phyloP scores from a whole-genome alignment of 75 land plant genomes.

The Selaginella moellendorffii region DNA sequence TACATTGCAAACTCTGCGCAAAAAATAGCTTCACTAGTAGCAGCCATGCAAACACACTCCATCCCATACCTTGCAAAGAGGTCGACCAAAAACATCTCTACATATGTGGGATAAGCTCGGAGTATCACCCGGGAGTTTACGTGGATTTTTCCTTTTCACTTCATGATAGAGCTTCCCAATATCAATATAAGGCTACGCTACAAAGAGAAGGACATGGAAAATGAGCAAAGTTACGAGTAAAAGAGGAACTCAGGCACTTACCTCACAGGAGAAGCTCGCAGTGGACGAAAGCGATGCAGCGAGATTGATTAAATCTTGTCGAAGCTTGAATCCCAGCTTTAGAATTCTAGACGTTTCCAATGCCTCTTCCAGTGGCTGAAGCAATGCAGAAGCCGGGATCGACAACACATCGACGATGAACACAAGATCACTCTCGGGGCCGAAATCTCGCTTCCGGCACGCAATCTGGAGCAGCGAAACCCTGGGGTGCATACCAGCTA shows the following conservation, averaged over 20 bases:
- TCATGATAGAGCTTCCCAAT: slow-evolving; percentile 45
- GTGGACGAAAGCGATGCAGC: slow-evolving; percentile 42
- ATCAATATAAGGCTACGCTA: slow-evolving; percentile 71
- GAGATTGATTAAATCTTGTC: slow-evolving; percentile 79
- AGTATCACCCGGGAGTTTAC: not conserved
- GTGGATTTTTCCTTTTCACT: not conserved
- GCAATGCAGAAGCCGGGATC: slow-evolving; percentile 33
- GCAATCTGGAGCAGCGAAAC: slow-evolving; percentile 87
- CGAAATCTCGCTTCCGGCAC: slow-evolving; percentile 35
- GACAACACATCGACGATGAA: slow-evolving; percentile 62
- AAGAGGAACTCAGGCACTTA: not conserved
- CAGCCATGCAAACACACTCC: not conserved
- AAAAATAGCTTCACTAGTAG: not conserved
- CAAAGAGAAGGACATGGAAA: not conserved
- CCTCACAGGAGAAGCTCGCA: not conserved
- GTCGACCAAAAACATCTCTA: slow-evolving; percentile 46
- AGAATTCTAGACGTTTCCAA: slow-evolving; percentile 36
- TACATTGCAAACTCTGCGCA: slow-evolving; percentile 78
- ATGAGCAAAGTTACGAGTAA: not conserved
- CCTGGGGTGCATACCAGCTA: slow-evolving; percentile 25
- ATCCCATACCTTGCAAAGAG: slow-evolving; percentile 56
- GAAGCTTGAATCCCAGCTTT: slow-evolving; percentile 81
- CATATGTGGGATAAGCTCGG: slow-evolving; percentile 62
- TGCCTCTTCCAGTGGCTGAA: slow-evolving; percentile 35
- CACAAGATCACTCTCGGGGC: no score